Conservation (phyloP, 129 eudicot genomes). For the Deinandra increscens region DNA sequence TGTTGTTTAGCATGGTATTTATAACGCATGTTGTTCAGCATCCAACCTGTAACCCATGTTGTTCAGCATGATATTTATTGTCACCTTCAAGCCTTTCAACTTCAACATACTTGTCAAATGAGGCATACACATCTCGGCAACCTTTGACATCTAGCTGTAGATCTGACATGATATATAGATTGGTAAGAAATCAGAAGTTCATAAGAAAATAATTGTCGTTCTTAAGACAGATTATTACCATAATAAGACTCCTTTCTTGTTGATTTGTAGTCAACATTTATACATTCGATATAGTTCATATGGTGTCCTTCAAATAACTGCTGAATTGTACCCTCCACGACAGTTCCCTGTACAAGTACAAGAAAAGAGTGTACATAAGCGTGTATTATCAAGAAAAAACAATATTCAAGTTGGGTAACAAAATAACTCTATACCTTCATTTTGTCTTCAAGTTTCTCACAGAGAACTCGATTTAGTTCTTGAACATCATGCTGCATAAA, state of each 20-base stretch:
- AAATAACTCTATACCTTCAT: constrained; percentile 66
- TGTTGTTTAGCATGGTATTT: background rate
- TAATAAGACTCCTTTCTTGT: constrained; percentile 88
- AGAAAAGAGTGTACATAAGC: constrained; percentile 14
- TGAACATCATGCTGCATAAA: constrained; percentile 98
- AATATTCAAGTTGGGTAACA: constrained; percentile 16
- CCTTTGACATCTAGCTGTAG: constrained; percentile 98
- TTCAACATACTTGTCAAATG: constrained; percentile 98
- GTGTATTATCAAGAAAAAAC: constrained; percentile 9
- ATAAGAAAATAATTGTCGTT: constrained; percentile 2
- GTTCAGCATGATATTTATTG: constrained; percentile 91
- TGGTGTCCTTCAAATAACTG: constrained; percentile 94
- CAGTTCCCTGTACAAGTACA: constrained; percentile 67
- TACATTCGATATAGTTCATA: constrained; percentile 89
- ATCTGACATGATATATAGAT: constrained; percentile 49
- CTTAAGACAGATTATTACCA: constrained; percentile 44
- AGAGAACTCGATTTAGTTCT: constrained; percentile 89
- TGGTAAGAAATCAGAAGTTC: constrained; percentile 6
- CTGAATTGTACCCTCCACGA: constrained; percentile 96
- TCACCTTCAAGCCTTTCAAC: constrained; percentile 92
- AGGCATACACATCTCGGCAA: constrained; percentile 89
- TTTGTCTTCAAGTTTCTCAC: constrained; percentile 97
- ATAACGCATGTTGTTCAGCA: constrained; percentile 14
- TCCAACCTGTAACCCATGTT: constrained; percentile 86
- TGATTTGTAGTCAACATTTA: constrained; percentile 84